These are phyloP conservation scores for Fusarium sp. DNA, from an alignment of 2,329 filamentous ascomycete species.

Conservation along the genomic window DNA sequence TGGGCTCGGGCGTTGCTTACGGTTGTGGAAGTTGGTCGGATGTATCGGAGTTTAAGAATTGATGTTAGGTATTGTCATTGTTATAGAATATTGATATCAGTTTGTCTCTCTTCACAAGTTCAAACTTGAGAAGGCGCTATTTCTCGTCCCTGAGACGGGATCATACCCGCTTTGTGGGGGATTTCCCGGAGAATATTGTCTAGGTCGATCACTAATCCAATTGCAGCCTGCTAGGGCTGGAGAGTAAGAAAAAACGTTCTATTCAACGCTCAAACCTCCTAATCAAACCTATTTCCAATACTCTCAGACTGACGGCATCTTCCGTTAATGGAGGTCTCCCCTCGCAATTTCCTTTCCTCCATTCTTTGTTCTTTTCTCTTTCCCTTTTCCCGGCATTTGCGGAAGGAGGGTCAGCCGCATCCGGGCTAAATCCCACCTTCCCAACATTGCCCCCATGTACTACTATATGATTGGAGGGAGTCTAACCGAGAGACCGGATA, in stretches of 20 bases:
- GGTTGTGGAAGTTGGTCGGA: background rate
- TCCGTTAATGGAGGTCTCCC: background rate
- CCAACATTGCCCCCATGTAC: background rate
- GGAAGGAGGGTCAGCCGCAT: background rate
- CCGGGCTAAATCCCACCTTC: background rate
- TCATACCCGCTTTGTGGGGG: background rate
- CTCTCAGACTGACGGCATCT: background rate
- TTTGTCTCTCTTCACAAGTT: background rate
- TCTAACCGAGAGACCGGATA: background rate
- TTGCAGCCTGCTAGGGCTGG: background rate
- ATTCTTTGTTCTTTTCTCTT: background rate
- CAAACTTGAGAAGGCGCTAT: background rate
- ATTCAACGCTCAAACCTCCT: background rate
- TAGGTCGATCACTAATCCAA: background rate
- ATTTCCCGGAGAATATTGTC: background rate
- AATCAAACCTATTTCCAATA: background rate
- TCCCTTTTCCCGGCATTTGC: background rate
- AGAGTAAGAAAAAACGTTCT: background rate
- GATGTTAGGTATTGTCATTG: background rate
- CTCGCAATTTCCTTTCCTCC: background rate
- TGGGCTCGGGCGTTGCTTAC: background rate
- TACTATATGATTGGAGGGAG: background rate
- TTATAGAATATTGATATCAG: background rate
- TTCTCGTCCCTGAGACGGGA: background rate
- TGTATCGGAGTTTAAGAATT: background rate